Conservation (phyloP, 768 basidiomycete genomes). For the Leccinum barrowsii region DNA sequence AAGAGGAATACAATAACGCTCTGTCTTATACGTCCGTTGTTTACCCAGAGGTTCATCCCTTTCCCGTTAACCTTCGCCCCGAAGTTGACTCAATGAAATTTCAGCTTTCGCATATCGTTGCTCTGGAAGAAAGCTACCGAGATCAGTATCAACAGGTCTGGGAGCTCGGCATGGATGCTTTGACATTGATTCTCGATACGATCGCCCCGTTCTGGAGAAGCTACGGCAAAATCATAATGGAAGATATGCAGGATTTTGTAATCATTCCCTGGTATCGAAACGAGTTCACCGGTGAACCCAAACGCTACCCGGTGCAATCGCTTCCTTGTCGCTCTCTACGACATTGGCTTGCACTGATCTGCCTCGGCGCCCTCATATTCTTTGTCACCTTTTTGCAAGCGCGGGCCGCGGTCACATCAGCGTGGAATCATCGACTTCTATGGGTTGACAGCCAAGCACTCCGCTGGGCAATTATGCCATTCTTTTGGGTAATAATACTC, state of each 20-base stretch:
- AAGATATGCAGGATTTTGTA: slow-evolving; percentile 76
- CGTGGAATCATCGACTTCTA: slow-evolving; percentile 49
- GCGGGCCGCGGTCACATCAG: slow-evolving; percentile 55
- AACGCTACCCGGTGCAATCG: slow-evolving; percentile 55
- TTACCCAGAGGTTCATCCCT: slow-evolving; percentile 64
- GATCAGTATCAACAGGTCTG: slow-evolving; percentile 79
- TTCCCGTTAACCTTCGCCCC: slow-evolving; percentile 49
- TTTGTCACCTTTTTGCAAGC: slow-evolving; percentile 51
- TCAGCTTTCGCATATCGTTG: slow-evolving; percentile 68
- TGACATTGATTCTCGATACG: slow-evolving; percentile 72
- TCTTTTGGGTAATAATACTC: slow-evolving; percentile 60
- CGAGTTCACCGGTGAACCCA: slow-evolving; percentile 76
- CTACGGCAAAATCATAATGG: slow-evolving; percentile 77
- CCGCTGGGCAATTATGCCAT: slow-evolving; percentile 59
- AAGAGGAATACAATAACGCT: slow-evolving; percentile 62
- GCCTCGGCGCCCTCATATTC: slow-evolving; percentile 50
- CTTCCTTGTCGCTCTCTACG: slow-evolving; percentile 61
- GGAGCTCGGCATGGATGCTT: slow-evolving; percentile 76
- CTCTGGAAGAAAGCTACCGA: slow-evolving; percentile 72
- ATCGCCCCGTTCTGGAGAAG: slow-evolving; percentile 80
- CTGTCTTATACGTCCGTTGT: slow-evolving; percentile 67
- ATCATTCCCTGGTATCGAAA: slow-evolving; percentile 81
- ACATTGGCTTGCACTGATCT: slow-evolving; percentile 63
- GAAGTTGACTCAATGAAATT: slow-evolving; percentile 45
- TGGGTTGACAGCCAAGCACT: slow-evolving; percentile 60